Evolutionary conservation across 73 alveolate genomes (phyloP).

Genomic region (Paramecium tetraurelia): DNA sequence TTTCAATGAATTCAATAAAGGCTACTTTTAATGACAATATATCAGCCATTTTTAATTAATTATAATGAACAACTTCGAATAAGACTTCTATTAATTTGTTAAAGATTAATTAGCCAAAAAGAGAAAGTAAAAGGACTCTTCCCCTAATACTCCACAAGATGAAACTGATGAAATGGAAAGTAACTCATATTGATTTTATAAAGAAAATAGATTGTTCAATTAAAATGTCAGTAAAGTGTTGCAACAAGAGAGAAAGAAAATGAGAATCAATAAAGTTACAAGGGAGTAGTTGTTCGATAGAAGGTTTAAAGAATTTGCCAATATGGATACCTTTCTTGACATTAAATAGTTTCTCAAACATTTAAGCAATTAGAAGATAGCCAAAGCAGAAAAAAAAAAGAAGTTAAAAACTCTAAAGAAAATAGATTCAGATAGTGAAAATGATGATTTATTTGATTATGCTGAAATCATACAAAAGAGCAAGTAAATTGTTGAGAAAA

Average conservation of each 20-base stretch:
- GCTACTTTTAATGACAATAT: neutral
- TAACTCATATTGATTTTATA: neutral
- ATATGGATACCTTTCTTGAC: constrained; percentile 23
- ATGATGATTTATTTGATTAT: constrained; percentile 37
- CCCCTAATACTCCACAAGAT: neutral
- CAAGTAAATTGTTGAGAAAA: neutral
- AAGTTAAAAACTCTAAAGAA: neutral
- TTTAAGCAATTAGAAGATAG: neutral
- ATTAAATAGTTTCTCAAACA: neutral
- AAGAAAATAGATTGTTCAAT: constrained; percentile 11
- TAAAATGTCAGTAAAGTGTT: constrained; percentile 11
- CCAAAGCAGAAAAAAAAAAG: neutral
- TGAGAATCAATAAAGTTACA: constrained; percentile 15
- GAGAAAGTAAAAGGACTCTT: neutral
- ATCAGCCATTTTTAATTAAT: constrained; percentile 31
- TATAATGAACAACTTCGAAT: constrained; percentile 2
- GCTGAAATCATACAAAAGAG: constrained; percentile 1
- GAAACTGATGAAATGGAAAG: constrained; percentile 26
- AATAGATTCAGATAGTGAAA: neutral
- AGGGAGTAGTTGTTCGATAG: neutral
- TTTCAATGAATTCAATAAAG: constrained; percentile 45
- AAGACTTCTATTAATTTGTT: constrained; percentile 35
- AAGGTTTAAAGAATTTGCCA: constrained; percentile 13
- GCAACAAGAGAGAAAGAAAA: neutral
- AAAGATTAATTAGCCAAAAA: constrained; percentile 11